These are phyloP conservation scores for Chalciporus sp. DNA, from an alignment of 1,284 basidiomycete genomes.

Conservation along the genomic window DNA sequence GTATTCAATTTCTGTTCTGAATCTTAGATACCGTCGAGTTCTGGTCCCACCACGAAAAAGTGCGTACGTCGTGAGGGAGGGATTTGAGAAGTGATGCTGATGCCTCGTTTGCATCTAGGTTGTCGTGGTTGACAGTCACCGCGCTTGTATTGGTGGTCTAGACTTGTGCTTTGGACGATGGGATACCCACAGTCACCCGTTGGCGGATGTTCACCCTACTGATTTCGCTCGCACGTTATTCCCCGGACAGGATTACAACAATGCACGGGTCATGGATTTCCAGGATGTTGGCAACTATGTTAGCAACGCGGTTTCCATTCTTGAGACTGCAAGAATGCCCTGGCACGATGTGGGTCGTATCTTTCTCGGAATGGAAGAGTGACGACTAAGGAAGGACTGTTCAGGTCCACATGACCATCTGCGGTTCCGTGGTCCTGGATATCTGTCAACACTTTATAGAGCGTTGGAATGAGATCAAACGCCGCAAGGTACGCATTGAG, in stretches of 20 bases:
- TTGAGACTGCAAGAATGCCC: slow-evolving; percentile 81
- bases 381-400: background rate
- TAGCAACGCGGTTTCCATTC: slow-evolving; percentile 70
- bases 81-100: slow-evolving; percentile 1
- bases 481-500: slow-evolving; percentile 57
- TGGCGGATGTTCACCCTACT: slow-evolving; percentile 89
- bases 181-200: slow-evolving; percentile 86
- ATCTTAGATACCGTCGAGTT: slow-evolving; percentile 69
- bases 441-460: slow-evolving; percentile 91
- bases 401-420: slow-evolving; percentile 83
- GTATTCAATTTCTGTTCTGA: background rate
- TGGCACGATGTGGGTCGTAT: slow-evolving; percentile 78
- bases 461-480: slow-evolving; percentile 85
- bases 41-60: slow-evolving; percentile 85
- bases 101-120: slow-evolving; percentile 42
- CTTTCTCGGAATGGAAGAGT: background rate
- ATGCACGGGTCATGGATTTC: slow-evolving; percentile 82
- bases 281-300: slow-evolving; percentile 80
- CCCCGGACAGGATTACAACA: slow-evolving; percentile 94
- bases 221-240: slow-evolving; percentile 82
- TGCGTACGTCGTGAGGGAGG: slow-evolving; percentile 5
- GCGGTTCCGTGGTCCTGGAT: slow-evolving; percentile 84
- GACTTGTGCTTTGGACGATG: slow-evolving; percentile 95
- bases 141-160: slow-evolving; percentile 81
- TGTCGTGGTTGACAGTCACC: slow-evolving; percentile 85